Percentiles rank a stretch among this genome's conserved stretches.
Evolutionary conservation across 75 land plant genomes (phyloP).

Genomic region (Pseudotsuga menziesii): DNA sequence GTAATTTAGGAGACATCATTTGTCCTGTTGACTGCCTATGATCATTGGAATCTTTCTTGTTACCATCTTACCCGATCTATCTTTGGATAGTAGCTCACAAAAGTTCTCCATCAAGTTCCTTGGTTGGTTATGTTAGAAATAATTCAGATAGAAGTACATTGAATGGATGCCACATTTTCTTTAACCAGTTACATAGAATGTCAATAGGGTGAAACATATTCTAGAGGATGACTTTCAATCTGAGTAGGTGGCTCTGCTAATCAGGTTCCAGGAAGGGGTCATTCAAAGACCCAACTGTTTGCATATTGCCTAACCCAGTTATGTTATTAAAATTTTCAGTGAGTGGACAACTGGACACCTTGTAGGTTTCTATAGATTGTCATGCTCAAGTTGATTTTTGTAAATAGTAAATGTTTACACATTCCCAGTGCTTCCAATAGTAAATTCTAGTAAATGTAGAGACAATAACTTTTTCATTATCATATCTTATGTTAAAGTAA

Average conservation of each 20-base stretch:
- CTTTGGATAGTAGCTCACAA: not conserved
- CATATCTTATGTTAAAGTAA: too few species aligned
- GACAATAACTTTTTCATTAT: not conserved
- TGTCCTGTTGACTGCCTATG: not conserved
- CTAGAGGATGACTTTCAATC: not conserved
- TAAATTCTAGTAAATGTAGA: not conserved
- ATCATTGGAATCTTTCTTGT: not conserved
- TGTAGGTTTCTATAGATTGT: not conserved
- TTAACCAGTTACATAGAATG: not conserved
- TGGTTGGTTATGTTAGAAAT: not conserved
- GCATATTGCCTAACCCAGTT: not conserved
- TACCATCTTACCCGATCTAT: not conserved
- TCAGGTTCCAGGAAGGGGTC: not conserved
- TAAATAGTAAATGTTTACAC: too few species aligned
- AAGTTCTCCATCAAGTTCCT: not conserved
- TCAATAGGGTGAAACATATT: not conserved
- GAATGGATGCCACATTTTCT: not conserved
- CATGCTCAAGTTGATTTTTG: not conserved
- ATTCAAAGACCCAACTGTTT: not conserved
- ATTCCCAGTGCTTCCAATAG: too few species aligned
- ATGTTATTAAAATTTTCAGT: not conserved
- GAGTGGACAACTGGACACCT: not conserved
- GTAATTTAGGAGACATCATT: not conserved
- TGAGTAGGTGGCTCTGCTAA: not conserved
- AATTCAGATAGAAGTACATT: not conserved